A percentile compares a stretch with the other conserved stretches of the same genome.
Conservation (phyloP, 2,329 filamentous ascomycete genomes). For the Paecilomyces fulvus region DNA sequence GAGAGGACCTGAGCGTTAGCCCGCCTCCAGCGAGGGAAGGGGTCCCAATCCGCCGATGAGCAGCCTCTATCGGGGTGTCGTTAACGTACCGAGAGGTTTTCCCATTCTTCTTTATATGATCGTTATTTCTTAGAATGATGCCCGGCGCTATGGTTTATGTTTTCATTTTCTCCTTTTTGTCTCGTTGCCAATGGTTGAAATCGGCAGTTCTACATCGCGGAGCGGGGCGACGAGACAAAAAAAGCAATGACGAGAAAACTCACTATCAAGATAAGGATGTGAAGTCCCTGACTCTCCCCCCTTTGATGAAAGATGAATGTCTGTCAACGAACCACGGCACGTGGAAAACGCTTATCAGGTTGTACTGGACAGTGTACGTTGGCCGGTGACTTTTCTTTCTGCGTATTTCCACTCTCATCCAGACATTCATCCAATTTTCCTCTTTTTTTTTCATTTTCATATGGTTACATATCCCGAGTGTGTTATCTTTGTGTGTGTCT, state of each 20-base stretch:
- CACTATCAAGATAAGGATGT: background rate
- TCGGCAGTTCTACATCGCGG: conserved; percentile 11
- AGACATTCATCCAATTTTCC: background rate
- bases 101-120: conserved; percentile 7
- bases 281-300: background rate
- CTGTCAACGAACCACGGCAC: background rate
- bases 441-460: background rate
- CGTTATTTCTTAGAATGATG: conserved; percentile 3
- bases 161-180: conserved; percentile 2
- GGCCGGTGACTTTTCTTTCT: background rate
- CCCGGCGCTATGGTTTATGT: conserved; percentile 25
- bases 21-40: conserved; percentile 41
- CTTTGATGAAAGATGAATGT: background rate
- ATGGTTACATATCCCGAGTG: background rate
- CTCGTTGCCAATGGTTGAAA: background rate
- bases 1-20: conserved; percentile 35
- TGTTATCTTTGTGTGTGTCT: background rate
- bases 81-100: background rate
- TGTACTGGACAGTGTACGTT: background rate
- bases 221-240: conserved; percentile 10
- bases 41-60: conserved; percentile 58
- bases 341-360: background rate
- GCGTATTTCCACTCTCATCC: background rate
- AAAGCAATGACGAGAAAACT: background rate
- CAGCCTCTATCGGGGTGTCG: conserved; percentile 2